phyloP scores from a whole-genome alignment of 1,139 yeast species.

The Yamadazyma triangularis region DNA sequence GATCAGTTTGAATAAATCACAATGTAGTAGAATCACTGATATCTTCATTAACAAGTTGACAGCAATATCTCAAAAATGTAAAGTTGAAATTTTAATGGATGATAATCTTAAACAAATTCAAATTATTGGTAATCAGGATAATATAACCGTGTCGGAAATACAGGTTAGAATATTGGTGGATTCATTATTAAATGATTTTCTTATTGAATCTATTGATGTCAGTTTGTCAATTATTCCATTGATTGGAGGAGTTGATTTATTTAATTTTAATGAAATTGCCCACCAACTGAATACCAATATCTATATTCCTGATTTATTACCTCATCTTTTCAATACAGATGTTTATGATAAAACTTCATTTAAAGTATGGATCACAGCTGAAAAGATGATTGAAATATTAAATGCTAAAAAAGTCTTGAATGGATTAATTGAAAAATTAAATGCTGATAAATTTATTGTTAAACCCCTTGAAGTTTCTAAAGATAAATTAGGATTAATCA shows the following conservation, averaged over 20 bases:
- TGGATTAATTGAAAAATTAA: slow-evolving; percentile 17
- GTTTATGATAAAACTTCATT: slow-evolving; percentile 16
- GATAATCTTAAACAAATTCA: slow-evolving; percentile 29
- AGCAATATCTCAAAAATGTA: slow-evolving; percentile 38
- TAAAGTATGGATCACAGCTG: slow-evolving; percentile 34
- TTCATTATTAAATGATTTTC: slow-evolving; percentile 38
- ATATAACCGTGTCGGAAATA: slow-evolving; percentile 53
- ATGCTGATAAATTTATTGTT: slow-evolving; percentile 10
- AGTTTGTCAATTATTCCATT: slow-evolving; percentile 64
- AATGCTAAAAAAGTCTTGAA: slow-evolving; percentile 25
- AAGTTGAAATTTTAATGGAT: slow-evolving; percentile 45
- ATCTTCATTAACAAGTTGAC: slow-evolving; percentile 26
- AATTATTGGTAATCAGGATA: slow-evolving; percentile 50
- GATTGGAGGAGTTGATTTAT: slow-evolving; percentile 60
- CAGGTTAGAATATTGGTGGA: slow-evolving; percentile 56
- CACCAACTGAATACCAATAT: slow-evolving; percentile 58
- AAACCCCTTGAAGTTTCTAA: slow-evolving; percentile 31
- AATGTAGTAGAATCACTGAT: slow-evolving; percentile 19
- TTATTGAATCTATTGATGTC: slow-evolving; percentile 50
- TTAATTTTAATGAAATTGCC: slow-evolving; percentile 57
- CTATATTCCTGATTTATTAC: slow-evolving; percentile 59
- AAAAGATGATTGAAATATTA: slow-evolving; percentile 23
- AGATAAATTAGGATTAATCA: slow-evolving; percentile 42
- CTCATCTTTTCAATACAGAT: slow-evolving; percentile 42
- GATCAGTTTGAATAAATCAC: slow-evolving; percentile 22